Base-by-base conservation (phyloP, 441 rosid species). In the Euphorbia schlechtendalii region DNA sequence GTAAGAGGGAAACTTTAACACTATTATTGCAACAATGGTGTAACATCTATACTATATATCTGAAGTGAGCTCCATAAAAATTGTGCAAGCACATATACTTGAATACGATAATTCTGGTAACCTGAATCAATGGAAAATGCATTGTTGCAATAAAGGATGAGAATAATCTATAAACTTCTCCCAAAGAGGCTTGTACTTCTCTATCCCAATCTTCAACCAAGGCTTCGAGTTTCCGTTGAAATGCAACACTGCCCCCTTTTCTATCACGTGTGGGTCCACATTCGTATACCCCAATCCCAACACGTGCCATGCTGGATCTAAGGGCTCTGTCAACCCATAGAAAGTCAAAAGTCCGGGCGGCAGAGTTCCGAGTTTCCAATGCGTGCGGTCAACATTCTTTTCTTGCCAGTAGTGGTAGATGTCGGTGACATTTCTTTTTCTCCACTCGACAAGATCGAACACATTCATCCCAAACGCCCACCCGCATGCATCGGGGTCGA, bases 391-490 rank as follows among this genome's bases (percentile, higher is more conserved):
- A 1, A 82, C 90, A n/a, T 95, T 95, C 81, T 69, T 83, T 75
- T 87, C 98, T 74, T 95, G 98, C 98, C 98, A 94, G 75, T 86
- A 82, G 72, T 91, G 98, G 76, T 94, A 87, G 67, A 87, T 82
- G 51, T 83, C 81, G 1, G 97, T 90, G 24, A 90, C 96, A 17
- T 93, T 90, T 73, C 87, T 80, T 76, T 73, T 83, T 71, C 98
- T 85, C 99, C 99, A 94, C 63, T 83, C 88, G 17, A 83, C 92
- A 52, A 94, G 75, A 77, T 94, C 98, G 46, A 94, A 91, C 36
- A 94, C 79, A 38, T 91, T 91, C 96, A 91, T 94, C 73, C 99
- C 99, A 61, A 88, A 90, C 2, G 99, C 99, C 99, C 98, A 91
- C 3, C 96, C 99, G 21, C 99, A 94, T 0, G 99, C 99, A 61